Base-by-base conservation (phyloP, 768 basidiomycete species). In the Lepiota subincarnata region DNA sequence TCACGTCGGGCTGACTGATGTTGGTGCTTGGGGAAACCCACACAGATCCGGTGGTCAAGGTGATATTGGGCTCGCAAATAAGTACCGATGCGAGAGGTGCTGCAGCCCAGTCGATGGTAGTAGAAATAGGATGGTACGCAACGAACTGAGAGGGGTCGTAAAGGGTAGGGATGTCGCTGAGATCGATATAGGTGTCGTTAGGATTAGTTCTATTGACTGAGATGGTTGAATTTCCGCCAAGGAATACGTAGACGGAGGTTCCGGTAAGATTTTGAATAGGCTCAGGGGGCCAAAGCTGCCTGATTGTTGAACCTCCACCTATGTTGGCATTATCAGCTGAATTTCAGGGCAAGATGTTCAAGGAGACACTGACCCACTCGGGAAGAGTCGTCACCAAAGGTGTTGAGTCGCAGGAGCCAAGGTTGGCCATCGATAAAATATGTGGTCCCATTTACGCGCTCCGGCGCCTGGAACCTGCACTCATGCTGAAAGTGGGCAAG, bases 281-380 rank as follows among this genome's bases (percentile, higher is more conserved):
- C 5, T 47, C 31, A 35, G 45, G 45, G 31, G 45, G 45, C 45
- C 45, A 47, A 14, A 47, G 45, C 16, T 47, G 45, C 12, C 45
- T 28, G 18, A 47, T 35, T 10, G 45, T 34, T n/a, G 45, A 47
- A 5, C 45, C 45, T 7, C 2, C 28, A 19, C 45, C 45, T 36
- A 4, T 10, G 18, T 16, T 34, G 45, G 18, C 31, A 31, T 4
- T n/a, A 16, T n/a, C 4, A 10, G 28, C 6, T 31, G 2, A 11
- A 31, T 12, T 20, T 20, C 10, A 16, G 45, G 35, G 12, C 12
- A 12, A 13, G 6, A 47, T 31, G 11, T n/a, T n/a, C 16, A 19
- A 34, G 10, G 6, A 4, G 34, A 14, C 11, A 34, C 19, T 31
- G n/a, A 47, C 45, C 34, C 16, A 16, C 28, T 7, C 28, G 45